Evolutionary conservation across 495 filamentous ascomycete genomes (phyloP).

Genomic region (Penicillium turbatum): DNA sequence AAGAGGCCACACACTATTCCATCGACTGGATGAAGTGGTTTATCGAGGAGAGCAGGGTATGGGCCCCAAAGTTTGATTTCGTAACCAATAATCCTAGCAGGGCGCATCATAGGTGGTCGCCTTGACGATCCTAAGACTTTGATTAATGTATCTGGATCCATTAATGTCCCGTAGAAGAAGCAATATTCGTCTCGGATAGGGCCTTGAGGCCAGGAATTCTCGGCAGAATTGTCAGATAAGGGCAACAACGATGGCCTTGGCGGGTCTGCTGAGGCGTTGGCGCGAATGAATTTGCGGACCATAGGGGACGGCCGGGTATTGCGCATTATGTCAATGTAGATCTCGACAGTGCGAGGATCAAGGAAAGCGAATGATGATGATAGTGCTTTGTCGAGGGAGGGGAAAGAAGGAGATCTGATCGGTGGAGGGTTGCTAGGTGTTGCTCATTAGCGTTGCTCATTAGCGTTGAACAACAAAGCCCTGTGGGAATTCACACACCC

Average conservation of each 20-base stretch:
- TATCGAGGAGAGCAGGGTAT: conserved; percentile 10
- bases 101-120: conserved; percentile 1
- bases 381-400: too few species aligned
- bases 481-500: too few species aligned
- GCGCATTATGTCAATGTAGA: not conserved
- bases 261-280: conserved; percentile 4
- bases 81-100: conserved; percentile 13
- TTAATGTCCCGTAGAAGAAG: conserved; percentile 16
- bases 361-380: too few species aligned
- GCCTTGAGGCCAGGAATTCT: not conserved
- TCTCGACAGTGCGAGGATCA: too few species aligned
- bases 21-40: conserved; percentile 4
- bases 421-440: too few species aligned
- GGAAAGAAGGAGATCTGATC: too few species aligned
- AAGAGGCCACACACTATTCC: conserved; percentile 8
- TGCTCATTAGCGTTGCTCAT: too few species aligned
- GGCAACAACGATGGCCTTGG: not conserved
- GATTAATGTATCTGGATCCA: conserved; percentile 8
- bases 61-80: conserved; percentile 13
- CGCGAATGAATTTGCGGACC: conserved; percentile 10
- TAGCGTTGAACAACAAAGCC: too few species aligned
- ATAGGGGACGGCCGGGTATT: conserved; percentile 2
- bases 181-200: conserved; percentile 10
- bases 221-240: not conserved
- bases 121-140: not conserved